These are phyloP conservation scores for Trametes sanguinea DNA, from an alignment of 768 basidiomycete species.

Conservation along the genomic window DNA sequence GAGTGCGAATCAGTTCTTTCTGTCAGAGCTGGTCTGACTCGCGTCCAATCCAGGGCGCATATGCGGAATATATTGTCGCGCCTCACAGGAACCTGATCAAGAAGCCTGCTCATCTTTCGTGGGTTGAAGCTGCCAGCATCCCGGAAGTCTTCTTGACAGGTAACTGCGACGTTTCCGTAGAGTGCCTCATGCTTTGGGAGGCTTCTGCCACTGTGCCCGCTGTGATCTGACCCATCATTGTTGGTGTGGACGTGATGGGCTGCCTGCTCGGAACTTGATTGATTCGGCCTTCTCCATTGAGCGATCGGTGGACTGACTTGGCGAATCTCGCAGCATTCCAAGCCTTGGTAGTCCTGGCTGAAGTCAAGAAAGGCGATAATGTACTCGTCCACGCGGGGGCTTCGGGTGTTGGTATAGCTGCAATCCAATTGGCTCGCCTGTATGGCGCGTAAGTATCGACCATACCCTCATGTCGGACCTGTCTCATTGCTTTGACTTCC, in stretches of 20 bases:
- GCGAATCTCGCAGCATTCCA: slow-evolving; percentile 50
- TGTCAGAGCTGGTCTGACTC: background rate
- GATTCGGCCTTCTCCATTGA: too few relatives aligned
- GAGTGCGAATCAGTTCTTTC: slow-evolving; percentile 30
- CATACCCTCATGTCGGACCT: background rate
- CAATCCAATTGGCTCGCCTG: slow-evolving; percentile 80
- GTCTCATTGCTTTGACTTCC: slow-evolving; percentile 10
- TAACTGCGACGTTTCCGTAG: slow-evolving; percentile 29
- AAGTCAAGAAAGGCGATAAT: slow-evolving; percentile 67
- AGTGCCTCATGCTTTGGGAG: too few relatives aligned
- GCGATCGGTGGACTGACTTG: background rate
- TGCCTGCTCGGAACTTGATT: background rate
- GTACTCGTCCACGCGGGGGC: slow-evolving; percentile 91
- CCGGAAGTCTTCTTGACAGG: slow-evolving; percentile 91
- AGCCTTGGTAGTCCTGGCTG: slow-evolving; percentile 64
- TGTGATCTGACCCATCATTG: background rate
- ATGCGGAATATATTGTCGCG: slow-evolving; percentile 82
- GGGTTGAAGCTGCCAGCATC: slow-evolving; percentile 84
- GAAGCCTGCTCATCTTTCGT: slow-evolving; percentile 77
- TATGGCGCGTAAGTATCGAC: slow-evolving; percentile 64
- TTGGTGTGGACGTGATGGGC: background rate
- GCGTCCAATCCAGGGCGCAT: slow-evolving; percentile 65
- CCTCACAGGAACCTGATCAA: slow-evolving; percentile 64
- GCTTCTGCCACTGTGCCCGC: background rate
- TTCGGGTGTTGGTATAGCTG: slow-evolving; percentile 86